A percentile compares a stretch with the other conserved stretches of the same genome.
Evolutionary conservation across 208 protist genomes (phyloP).

Genomic region (Wallacemonas rigidus): DNA sequence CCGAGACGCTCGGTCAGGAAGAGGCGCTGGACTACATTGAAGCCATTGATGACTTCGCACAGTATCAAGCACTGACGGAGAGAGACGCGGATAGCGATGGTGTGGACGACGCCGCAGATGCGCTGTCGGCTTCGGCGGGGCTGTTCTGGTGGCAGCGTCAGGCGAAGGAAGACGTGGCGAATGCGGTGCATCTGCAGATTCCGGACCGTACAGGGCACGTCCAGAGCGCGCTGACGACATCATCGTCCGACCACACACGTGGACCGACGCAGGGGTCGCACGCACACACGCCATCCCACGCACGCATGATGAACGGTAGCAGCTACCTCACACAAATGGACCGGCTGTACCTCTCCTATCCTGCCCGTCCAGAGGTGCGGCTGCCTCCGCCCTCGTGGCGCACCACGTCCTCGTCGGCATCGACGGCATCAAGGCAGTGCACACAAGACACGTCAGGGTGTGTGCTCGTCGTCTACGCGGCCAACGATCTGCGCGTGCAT

Average conservation of each 20-base stretch:
- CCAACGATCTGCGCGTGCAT: slow-evolving; percentile 86
- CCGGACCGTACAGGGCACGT: slow-evolving; percentile 27
- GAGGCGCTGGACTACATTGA: slow-evolving; percentile 19
- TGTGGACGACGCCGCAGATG: slow-evolving; percentile 17
- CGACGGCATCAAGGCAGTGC: neutral
- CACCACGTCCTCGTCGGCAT: neutral
- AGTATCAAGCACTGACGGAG: neutral
- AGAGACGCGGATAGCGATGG: slow-evolving; percentile 11
- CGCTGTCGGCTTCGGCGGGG: slow-evolving; percentile 7
- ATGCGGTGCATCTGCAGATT: slow-evolving; percentile 18
- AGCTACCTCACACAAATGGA: slow-evolving; percentile 61
- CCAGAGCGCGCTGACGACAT: neutral
- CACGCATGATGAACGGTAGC: slow-evolving; percentile 9
- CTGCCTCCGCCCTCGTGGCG: slow-evolving; percentile 15
- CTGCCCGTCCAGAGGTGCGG: slow-evolving; percentile 42
- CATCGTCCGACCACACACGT: too few species aligned
- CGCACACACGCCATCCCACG: neutral
- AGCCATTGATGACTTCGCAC: neutral
- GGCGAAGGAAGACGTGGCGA: neutral
- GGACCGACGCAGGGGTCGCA: too few species aligned
- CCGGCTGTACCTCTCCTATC: slow-evolving; percentile 53
- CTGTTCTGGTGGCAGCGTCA: slow-evolving; percentile 14
- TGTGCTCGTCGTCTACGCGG: slow-evolving; percentile 75
- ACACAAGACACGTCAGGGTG: slow-evolving; percentile 21
- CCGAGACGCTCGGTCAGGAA: neutral